Conservation (phyloP, 345 rosid species). For the Linum trigynum region DNA sequence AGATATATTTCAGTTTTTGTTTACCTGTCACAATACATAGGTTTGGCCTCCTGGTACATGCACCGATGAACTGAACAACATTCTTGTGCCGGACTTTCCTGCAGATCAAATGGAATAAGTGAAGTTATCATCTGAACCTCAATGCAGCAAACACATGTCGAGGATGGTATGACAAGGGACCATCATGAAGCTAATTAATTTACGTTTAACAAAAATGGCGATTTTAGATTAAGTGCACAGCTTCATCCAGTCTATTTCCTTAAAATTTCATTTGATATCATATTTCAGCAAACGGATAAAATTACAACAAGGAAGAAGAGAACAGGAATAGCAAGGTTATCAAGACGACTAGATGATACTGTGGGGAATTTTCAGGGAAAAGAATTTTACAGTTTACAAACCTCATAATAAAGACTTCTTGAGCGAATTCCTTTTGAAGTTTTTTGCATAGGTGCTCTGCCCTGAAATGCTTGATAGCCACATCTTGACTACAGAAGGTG, state of each 20-base stretch:
- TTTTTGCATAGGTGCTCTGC: slow-evolving; percentile 32
- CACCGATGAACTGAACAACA: slow-evolving; percentile 56
- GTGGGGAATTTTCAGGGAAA: not conserved
- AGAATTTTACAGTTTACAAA: slow-evolving; percentile 8
- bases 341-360: too few relatives aligned
- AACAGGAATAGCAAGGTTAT: not conserved
- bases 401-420: slow-evolving; percentile 54
- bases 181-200: not conserved
- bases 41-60: slow-evolving; percentile 46
- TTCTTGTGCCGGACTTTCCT: slow-evolving; percentile 60
- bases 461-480: slow-evolving; percentile 41
- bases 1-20: not conserved
- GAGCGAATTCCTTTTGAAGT: slow-evolving; percentile 37
- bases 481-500: slow-evolving; percentile 40
- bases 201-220: not conserved
- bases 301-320: not conserved
- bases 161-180: not conserved
- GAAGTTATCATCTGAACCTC: not conserved
- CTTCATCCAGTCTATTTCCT: not conserved
- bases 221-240: not conserved
- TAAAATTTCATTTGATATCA: not conserved
- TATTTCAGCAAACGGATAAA: not conserved
- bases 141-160: not conserved
- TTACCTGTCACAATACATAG: slow-evolving; percentile 54
- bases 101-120: slow-evolving; percentile 3